Evolutionary conservation across 2,329 filamentous ascomycete species (phyloP).

Genomic region (Cytospora mali): DNA sequence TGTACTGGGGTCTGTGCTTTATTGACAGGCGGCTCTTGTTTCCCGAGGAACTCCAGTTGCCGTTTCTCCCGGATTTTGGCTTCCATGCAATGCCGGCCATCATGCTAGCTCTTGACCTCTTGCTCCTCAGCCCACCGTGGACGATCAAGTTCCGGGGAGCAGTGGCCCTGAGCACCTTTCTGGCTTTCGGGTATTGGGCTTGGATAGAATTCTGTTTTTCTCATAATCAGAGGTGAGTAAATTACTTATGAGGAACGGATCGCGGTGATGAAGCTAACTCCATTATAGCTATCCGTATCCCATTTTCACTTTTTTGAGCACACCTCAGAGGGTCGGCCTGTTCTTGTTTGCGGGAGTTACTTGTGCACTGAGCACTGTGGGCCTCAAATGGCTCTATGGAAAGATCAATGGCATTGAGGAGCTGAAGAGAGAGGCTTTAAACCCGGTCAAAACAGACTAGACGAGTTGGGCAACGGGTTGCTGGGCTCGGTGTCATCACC

Average conservation of each 20-base stretch:
- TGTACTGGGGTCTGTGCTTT: constrained; percentile 72
- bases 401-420: constrained; percentile 61
- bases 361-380: constrained; percentile 71
- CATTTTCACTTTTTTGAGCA: constrained; percentile 71
- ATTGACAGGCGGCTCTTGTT: constrained; percentile 57
- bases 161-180: constrained; percentile 56
- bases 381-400: constrained; percentile 71
- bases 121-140: constrained; percentile 74
- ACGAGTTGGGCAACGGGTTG: background rate
- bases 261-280: constrained; percentile 18
- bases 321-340: constrained; percentile 65
- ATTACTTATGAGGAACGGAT: background rate
- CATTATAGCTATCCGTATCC: constrained; percentile 78
- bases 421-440: constrained; percentile 41
- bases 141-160: constrained; percentile 63
- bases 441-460: constrained; percentile 37
- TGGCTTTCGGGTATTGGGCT: constrained; percentile 72
- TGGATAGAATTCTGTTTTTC: constrained; percentile 76
- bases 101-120: constrained; percentile 64
- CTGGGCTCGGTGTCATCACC: background rate
- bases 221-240: constrained; percentile 64
- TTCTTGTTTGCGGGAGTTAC: constrained; percentile 70
- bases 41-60: constrained; percentile 58
- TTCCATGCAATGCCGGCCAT: constrained; percentile 67
- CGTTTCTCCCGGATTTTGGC: constrained; percentile 60